Evolutionary conservation across 495 filamentous ascomycete species (phyloP), one percentile per base, ranked within the genome.

Genomic region (Xylaria nigripes): DNA sequence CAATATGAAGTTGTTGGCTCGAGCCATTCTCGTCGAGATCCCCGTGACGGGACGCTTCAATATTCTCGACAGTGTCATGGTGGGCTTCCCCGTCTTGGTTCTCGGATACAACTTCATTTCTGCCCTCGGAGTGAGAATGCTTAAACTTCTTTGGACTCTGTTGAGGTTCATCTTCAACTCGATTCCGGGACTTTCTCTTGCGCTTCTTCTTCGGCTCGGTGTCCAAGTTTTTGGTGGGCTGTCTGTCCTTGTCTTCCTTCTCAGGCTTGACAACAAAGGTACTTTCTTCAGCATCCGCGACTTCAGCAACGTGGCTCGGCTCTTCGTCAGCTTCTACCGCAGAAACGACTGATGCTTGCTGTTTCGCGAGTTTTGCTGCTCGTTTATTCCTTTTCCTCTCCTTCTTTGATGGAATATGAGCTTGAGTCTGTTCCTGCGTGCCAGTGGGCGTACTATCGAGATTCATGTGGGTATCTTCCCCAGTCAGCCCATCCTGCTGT

Each of bases 291-390:
- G 54, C 43, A 27, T 36, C n/a, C 47, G 27, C 45, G 32, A 51
- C 32, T 21, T 50, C 47, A 5, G 29, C 19, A 32, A 50, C 45
- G 6, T 2, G 46, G 18, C 42, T 51, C 15, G 27, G 10, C 25
- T 50, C 16, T 29, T 50, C 21, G 19, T 30, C 22, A 18, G 16
- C 1, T 22, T 41, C 23, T 12, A 51, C 13, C 9, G 27, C 15
- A 9, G 32, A 25, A 29, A n/a, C 41, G 61, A 42, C 46, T 61
- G 55, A 62, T 49, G 59, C 62, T 53, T 69, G 27, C 51, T 57
- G 49, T 59, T 63, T 41, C 50, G 53, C 23, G 57, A 63, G 56
- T 60, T 47, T 57, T 15, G 54, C 47, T 4, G 42, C 42, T 12
- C 48, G 40, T 22, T 32, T 57, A 1, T 25, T 50, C 24, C 13